Percentiles rank a stretch among this genome's conserved stretches.
phyloP scores from a whole-genome alignment of 345 rosid species.

The Bruguiera parviflora region DNA sequence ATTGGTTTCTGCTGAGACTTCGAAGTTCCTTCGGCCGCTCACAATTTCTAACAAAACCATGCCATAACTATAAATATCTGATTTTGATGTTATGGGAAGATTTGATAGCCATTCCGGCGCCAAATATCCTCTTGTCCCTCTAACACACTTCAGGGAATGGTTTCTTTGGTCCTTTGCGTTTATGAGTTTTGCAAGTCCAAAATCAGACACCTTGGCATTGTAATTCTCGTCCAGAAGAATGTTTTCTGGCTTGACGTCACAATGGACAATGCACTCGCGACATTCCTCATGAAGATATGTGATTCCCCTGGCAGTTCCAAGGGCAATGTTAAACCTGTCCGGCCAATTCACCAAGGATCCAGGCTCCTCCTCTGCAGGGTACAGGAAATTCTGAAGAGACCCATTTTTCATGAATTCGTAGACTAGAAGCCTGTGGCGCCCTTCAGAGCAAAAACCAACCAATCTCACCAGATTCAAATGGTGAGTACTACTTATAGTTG shows the following conservation, averaged over 20 bases:
- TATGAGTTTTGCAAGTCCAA: slow-evolving; percentile 23
- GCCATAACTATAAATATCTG: slow-evolving; percentile 20
- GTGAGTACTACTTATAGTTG: slow-evolving; percentile 23
- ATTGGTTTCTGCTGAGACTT: slow-evolving; percentile 10
- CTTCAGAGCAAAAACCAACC: slow-evolving; percentile 24
- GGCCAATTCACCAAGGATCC: slow-evolving; percentile 10
- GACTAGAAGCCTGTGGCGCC: slow-evolving; percentile 20
- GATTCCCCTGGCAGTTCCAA: slow-evolving; percentile 23
- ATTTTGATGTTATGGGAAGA: slow-evolving; percentile 21
- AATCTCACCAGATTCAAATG: slow-evolving; percentile 22
- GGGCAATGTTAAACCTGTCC: slow-evolving; percentile 11
- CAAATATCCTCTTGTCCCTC: slow-evolving; percentile 23
- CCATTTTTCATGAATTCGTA: slow-evolving; percentile 25
- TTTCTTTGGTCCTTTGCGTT: slow-evolving; percentile 12
- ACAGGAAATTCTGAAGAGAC: slow-evolving; percentile 13
- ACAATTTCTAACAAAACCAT: slow-evolving; percentile 16
- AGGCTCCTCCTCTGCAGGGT: not conserved
- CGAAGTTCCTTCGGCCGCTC: slow-evolving; percentile 22
- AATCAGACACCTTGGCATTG: slow-evolving; percentile 23
- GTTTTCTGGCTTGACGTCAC: slow-evolving; percentile 26
- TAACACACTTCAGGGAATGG: slow-evolving; percentile 1
- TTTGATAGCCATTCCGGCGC: slow-evolving; percentile 27
- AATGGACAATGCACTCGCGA: slow-evolving; percentile 23
- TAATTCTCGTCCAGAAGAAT: slow-evolving; percentile 15
- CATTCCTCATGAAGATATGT: slow-evolving; percentile 28